Percentiles rank a stretch among this genome's conserved stretches.
Evolutionary conservation across 305 asterid genomes (phyloP).

Genomic region (Fraxinus nigra): DNA sequence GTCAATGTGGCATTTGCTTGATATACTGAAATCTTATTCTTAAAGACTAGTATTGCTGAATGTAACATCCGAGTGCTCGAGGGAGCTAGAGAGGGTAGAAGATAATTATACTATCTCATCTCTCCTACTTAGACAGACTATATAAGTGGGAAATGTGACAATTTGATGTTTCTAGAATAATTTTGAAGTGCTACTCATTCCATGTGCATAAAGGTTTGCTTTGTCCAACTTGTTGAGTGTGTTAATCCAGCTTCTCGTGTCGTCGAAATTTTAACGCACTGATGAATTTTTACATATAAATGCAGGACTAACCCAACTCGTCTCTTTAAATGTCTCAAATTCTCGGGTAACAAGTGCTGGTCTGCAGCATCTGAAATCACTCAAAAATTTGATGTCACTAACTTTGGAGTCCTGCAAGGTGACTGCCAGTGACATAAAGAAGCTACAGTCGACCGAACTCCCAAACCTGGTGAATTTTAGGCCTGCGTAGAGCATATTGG

Average conservation of each 20-base stretch:
- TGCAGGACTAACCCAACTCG: slow-evolving; percentile 72
- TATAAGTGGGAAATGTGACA: not conserved
- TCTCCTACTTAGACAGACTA: not conserved
- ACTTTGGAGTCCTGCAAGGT: slow-evolving; percentile 90
- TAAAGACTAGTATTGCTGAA: not conserved
- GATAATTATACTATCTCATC: not conserved
- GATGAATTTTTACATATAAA: not conserved
- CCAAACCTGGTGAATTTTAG: slow-evolving; percentile 50
- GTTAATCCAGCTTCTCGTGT: not conserved
- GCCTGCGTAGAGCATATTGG: not conserved
- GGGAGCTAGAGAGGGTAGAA: not conserved
- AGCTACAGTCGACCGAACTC: slow-evolving; percentile 64
- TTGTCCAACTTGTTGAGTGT: not conserved
- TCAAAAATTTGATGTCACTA: slow-evolving; percentile 75
- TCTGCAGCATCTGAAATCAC: slow-evolving; percentile 69
- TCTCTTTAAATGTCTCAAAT: slow-evolving; percentile 75
- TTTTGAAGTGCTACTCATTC: not conserved
- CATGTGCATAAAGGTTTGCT: not conserved
- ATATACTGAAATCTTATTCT: not conserved
- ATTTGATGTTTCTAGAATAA: not conserved
- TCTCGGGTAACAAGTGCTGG: slow-evolving; percentile 74
- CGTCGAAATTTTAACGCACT: not conserved
- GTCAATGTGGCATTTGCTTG: not conserved
- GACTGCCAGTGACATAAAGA: slow-evolving; percentile 69
- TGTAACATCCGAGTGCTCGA: not conserved